These are phyloP conservation scores for Yamadazyma sp. DNA, from an alignment of 1,139 yeast genomes.

Conservation along the genomic window DNA sequence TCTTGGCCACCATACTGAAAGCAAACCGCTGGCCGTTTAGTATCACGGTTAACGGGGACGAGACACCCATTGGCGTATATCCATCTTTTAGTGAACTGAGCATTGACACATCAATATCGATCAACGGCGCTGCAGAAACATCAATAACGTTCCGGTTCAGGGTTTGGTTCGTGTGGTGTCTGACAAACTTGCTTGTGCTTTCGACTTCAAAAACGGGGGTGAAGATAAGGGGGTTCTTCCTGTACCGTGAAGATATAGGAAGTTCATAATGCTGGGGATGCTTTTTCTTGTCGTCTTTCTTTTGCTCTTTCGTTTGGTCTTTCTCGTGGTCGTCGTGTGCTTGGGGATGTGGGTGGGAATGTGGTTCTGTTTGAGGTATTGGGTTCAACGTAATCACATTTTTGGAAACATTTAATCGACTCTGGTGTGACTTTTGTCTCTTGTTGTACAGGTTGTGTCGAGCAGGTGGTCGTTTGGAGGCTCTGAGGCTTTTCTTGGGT, in stretches of 20 bases:
- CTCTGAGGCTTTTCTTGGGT: background rate
- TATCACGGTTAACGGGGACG: background rate
- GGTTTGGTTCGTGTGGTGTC: conserved; percentile 1
- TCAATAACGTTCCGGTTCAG: background rate
- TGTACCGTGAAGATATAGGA: conserved; percentile 20
- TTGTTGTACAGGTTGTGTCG: background rate
- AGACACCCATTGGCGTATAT: background rate
- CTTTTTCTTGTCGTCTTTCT: background rate
- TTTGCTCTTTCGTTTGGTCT: conserved; percentile 2
- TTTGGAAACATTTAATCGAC: background rate
- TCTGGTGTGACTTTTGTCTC: background rate
- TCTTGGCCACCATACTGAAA: conserved; percentile 27
- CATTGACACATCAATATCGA: background rate
- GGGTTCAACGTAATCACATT: background rate
- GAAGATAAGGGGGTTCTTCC: conserved; percentile 29
- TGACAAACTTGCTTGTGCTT: conserved; percentile 22
- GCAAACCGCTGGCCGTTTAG: conserved; percentile 23
- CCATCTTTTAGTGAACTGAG: background rate
- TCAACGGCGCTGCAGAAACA: background rate
- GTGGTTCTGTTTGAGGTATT: background rate
- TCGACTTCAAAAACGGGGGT: conserved; percentile 43
- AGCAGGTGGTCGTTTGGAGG: background rate
- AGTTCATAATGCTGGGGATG: background rate
- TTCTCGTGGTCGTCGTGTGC: background rate
- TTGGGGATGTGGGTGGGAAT: too few relatives aligned